Evolutionary conservation across 2,329 filamentous ascomycete species (phyloP), one percentile per base, ranked within the genome.

Genomic region (Fusarium robinianum): DNA sequence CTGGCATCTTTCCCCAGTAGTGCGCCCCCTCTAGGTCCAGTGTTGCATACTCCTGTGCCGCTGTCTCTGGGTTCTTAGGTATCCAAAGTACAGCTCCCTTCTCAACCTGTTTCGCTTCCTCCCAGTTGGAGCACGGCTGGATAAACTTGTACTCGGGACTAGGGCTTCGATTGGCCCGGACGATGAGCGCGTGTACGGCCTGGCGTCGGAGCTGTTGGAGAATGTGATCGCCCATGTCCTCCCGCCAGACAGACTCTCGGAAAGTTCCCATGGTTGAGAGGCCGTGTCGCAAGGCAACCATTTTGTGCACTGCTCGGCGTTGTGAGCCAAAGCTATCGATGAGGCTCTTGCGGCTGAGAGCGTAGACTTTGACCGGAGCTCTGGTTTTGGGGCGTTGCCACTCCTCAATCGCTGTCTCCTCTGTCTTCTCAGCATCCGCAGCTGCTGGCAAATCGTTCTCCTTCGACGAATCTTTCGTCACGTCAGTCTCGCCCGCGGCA

Each of bases 151-250:
- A 32, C 1, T 57, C 41, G 10, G 60, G 51, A 32, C 22, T 32
- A 2, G 38, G 23, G 5, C 49, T 52, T 5, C 45, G 49, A 1
- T 46, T 39, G 3, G 51, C 46, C 12, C 49, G 52, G 2, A 45
- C 37, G 5, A 73, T 41, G 8, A 87, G 62, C 1, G 73, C 65
- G 14, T 77, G 70, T 2, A 72, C 65, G 12, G 77, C 68, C 2
- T 71, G 65, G 5, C 71, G 64, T 5, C 78, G 74, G 65, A 84
- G 68, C 45, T 76, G 65, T 5, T 70, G 63, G 4, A 84, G 65
- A 0, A 86, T 57, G 17, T 78, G 68, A 0, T 68, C 63, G 22
- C 75, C 70, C 80, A 85, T 86, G 52, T 83, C 79, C 5, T 66
- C 26, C 19, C 80, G 74, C 55, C 62, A 68, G 14, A 66, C 34